Evolutionary conservation across 768 basidiomycete species (phyloP).

Genomic region (Hypholoma fasciculare): DNA sequence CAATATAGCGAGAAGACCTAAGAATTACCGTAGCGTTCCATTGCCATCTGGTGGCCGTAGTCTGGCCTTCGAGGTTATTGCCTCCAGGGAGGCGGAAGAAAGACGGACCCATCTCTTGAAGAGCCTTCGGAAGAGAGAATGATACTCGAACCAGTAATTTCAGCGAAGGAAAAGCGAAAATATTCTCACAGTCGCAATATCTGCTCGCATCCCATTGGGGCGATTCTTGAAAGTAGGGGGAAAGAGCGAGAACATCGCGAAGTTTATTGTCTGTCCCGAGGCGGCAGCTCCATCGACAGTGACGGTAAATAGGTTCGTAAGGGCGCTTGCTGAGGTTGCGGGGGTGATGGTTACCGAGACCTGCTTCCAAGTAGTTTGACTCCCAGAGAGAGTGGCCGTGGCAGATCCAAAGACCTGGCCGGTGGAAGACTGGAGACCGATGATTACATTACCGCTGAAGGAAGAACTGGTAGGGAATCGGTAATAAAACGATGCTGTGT

Average conservation of each 20-base stretch:
- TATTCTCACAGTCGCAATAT: slow-evolving; percentile 39
- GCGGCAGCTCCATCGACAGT: slow-evolving; percentile 45
- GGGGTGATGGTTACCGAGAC: slow-evolving; percentile 44
- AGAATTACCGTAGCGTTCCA: slow-evolving; percentile 59
- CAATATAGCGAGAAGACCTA: background rate
- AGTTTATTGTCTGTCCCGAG: slow-evolving; percentile 43
- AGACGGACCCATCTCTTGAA: slow-evolving; percentile 42
- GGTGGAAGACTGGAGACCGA: slow-evolving; percentile 38
- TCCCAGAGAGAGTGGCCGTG: slow-evolving; percentile 22
- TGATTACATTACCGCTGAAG: slow-evolving; percentile 32
- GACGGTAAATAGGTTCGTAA: slow-evolving; percentile 52
- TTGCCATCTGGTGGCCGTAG: slow-evolving; percentile 49
- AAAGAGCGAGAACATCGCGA: slow-evolving; percentile 61
- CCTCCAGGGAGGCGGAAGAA: slow-evolving; percentile 37
- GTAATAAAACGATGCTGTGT: slow-evolving; percentile 54
- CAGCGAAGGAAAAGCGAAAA: background rate
- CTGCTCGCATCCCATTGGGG: slow-evolving; percentile 59
- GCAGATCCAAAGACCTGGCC: slow-evolving; percentile 39
- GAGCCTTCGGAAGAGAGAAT: slow-evolving; percentile 25
- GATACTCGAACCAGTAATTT: no score
- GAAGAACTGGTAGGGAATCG: slow-evolving; percentile 25
- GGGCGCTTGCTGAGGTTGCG: slow-evolving; percentile 35
- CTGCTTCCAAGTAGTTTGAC: slow-evolving; percentile 47
- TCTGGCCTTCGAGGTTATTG: slow-evolving; percentile 38
- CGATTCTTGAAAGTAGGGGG: slow-evolving; percentile 62